A percentile compares a stretch with the other conserved stretches of the same genome.
These are phyloP conservation scores for Sequoiadendron giganteum DNA, from an alignment of 75 land plant genomes.

Conservation along the genomic window DNA sequence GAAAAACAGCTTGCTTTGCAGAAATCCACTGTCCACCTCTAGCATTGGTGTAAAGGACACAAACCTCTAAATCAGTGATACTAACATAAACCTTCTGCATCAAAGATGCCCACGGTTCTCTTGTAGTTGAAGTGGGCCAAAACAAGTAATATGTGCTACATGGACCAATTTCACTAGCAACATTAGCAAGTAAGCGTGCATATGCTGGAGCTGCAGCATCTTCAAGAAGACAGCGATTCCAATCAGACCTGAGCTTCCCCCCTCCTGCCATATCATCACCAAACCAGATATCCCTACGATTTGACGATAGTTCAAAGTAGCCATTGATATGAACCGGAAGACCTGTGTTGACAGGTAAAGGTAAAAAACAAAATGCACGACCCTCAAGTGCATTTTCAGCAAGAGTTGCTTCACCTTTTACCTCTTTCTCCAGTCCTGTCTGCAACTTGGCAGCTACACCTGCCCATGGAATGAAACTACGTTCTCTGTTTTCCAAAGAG, in stretches of 20 bases:
- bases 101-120: conserved; percentile 80
- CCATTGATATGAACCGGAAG: conserved; percentile 92
- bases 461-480: conserved; percentile 87
- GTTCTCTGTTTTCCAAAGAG: conserved; percentile 36
- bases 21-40: conserved; percentile 90
- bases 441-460: conserved; percentile 78
- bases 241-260: conserved; percentile 88
- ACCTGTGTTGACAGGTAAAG: conserved; percentile 82
- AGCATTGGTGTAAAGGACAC: conserved; percentile 63
- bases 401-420: conserved; percentile 11
- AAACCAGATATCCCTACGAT: conserved; percentile 96
- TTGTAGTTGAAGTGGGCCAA: conserved; percentile 64
- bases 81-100: conserved; percentile 57
- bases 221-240: conserved; percentile 79
- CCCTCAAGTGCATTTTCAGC: conserved; percentile 51
- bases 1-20: conserved; percentile 83
- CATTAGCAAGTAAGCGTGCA: conserved; percentile 59
- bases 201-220: conserved; percentile 90
- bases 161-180: conserved; percentile 70
- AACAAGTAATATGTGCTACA: conserved; percentile 53
- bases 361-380: conserved; percentile 95
- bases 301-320: conserved; percentile 94
- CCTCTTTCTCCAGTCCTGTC: conserved; percentile 21
- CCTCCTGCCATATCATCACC: conserved; percentile 98
- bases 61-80: conserved; percentile 55